A percentile compares a stretch with the other conserved stretches of the same genome.
Conservation (phyloP, 2,329 filamentous ascomycete species). For the Pseudogymnoascus sp. region DNA sequence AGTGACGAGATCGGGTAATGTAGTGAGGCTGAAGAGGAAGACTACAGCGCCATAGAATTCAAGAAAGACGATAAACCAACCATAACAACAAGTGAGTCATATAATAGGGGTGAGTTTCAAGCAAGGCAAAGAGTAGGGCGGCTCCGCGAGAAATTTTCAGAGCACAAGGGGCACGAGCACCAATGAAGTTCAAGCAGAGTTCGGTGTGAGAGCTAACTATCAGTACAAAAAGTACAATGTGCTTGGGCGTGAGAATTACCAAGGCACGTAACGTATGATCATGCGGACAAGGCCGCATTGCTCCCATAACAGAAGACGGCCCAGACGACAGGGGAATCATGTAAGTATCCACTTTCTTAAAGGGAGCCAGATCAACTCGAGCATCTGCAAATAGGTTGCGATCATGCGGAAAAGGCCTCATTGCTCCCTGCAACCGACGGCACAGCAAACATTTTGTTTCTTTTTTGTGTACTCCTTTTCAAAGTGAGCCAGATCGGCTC, state of each 20-base stretch:
- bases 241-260: background rate
- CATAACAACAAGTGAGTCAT: background rate
- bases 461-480: background rate
- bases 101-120: background rate
- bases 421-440: background rate
- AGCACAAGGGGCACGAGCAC: no score
- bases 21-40: background rate
- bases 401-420: background rate
- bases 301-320: no score
- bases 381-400: no score
- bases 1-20: background rate
- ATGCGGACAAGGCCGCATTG: no score
- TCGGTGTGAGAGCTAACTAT: background rate
- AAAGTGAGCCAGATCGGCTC: background rate
- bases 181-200: background rate
- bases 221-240: background rate
- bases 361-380: no score
- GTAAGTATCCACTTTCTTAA: no score
- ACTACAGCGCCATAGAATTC: no score
- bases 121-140: background rate
- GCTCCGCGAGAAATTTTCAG: no score
- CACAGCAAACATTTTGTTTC: background rate
- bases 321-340: no score
- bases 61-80: background rate
- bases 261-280: background rate